Evolutionary conservation across 2,329 filamentous ascomycete genomes (phyloP), one percentile per base, ranked within the genome.

Genomic region (Pseudogymnoascus sp.): DNA sequence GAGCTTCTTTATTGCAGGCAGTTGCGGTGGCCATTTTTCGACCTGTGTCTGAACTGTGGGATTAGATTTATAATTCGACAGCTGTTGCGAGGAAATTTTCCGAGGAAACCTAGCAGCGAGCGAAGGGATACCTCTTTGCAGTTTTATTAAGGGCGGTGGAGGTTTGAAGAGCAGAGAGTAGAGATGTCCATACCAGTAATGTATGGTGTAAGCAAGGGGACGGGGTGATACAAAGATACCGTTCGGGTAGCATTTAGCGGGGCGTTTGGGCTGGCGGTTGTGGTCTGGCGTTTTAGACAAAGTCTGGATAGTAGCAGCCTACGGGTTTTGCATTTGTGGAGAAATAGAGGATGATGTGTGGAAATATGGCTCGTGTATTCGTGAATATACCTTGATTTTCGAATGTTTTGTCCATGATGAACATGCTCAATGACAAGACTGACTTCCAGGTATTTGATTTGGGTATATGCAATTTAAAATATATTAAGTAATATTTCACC

Each of bases 231-330:
- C 48, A 33, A 18, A 55, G 48, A 55, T 55, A 55, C 29, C 48
- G 27, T 33, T 33, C 27, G 27, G 48, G 48, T 18, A 55, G 48
- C 27, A 55, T 55, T 55, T 55, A 55, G 48, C 48, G n/a, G 48
- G 48, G 48, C 48, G 48, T 55, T 55, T 55, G 48, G 48, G 48
- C 48, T 55, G 48, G 29, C 29, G 48, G 48, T 55, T 55, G 48
- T 55, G 48, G 48, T 55, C 48, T 55, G 48, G 48, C 48, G 48
- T 55, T 55, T 55, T 55, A 55, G 48, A 55, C 29, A 55, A 55
- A 55, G 29, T 55, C 48, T 55, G 48, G 48, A 55, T 55, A 55
- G 48, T 55, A 55, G 48, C 48, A 18, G 48, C 48, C 48, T 55
- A 55, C 48, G 48, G 48, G 48, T 55, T 55, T 55, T 55, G 48